Conservation (phyloP, 1,139 yeast genomes). For the Diutina scorzettiae region DNA sequence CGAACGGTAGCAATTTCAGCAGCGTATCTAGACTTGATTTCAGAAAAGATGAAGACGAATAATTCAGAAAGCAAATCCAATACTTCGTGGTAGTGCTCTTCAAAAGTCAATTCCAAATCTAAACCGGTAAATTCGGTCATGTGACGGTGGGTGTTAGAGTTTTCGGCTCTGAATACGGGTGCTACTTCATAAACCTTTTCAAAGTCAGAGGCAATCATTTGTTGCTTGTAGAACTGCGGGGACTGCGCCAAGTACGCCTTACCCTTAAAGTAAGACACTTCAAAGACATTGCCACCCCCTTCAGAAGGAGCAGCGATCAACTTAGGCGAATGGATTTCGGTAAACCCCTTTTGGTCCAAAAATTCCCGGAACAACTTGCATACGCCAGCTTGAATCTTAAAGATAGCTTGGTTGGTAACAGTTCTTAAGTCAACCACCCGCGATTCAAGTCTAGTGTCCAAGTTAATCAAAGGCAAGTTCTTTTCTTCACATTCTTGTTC, state of each 20-base stretch:
- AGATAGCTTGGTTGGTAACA: constrained; percentile 92
- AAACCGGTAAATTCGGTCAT: constrained; percentile 98
- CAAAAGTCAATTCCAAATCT: constrained; percentile 96
- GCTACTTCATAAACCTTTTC: constrained; percentile 93
- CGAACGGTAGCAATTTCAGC: constrained; percentile 84
- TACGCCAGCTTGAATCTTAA: constrained; percentile 87
- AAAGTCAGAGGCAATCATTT: constrained; percentile 94
- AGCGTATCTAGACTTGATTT: constrained; percentile 67
- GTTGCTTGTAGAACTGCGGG: constrained; percentile 96
- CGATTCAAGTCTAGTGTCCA: constrained; percentile 90
- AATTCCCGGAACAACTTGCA: constrained; percentile 84
- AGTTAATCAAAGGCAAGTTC: constrained; percentile 85
- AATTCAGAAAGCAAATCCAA: constrained; percentile 73
- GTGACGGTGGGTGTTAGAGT: constrained; percentile 97
- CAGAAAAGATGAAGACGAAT: constrained; percentile 78
- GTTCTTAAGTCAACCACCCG: constrained; percentile 96
- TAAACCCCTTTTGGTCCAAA: constrained; percentile 52
- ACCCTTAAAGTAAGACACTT: constrained; percentile 83
- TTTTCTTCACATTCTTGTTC: constrained; percentile 91
- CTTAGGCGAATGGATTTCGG: constrained; percentile 94
- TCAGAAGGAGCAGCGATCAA: constrained; percentile 91
- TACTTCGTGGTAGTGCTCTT: constrained; percentile 95
- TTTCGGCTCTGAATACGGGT: constrained; percentile 98
- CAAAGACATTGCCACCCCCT: constrained; percentile 96
- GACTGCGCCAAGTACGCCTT: constrained; percentile 94